Evolutionary conservation across 2,329 filamentous ascomycete genomes (phyloP).

Genomic region (Cercospora berteroae): DNA sequence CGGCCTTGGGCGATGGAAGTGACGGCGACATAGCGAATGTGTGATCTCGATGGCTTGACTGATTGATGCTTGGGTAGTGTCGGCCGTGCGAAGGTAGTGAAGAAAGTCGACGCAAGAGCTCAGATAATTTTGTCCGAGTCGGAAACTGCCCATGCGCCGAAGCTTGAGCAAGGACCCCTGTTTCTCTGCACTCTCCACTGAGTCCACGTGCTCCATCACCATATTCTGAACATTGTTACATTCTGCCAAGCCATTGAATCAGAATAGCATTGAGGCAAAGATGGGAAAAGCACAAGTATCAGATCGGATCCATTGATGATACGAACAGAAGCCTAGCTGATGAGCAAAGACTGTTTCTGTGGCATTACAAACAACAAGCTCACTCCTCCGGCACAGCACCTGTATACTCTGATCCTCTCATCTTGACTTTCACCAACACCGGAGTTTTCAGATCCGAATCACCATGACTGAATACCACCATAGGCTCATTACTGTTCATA

Average conservation of each 20-base stretch:
- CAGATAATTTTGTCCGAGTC: neutral
- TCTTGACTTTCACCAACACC: constrained; percentile 2
- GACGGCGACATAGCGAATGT: constrained; percentile 30
- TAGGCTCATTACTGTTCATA: constrained; percentile 6
- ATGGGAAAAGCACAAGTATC: neutral
- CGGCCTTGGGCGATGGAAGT: constrained; percentile 28
- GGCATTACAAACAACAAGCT: neutral
- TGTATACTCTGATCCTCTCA: neutral
- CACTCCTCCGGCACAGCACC: neutral
- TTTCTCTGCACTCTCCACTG: neutral
- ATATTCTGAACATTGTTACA: neutral
- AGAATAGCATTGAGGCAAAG: neutral
- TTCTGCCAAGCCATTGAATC: neutral
- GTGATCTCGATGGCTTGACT: neutral
- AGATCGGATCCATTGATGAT: neutral
- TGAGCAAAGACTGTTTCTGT: neutral
- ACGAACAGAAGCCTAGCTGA: neutral
- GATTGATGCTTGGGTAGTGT: neutral
- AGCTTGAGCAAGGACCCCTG: neutral
- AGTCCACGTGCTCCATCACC: neutral
- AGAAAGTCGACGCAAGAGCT: neutral
- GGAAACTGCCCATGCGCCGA: neutral
- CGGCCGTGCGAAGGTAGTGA: neutral
- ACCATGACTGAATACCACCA: neutral
- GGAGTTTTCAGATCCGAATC: constrained; percentile 1